Base-by-base conservation (phyloP, 371 early-diverging fungal genomes). In the Mucor velutinosus region DNA sequence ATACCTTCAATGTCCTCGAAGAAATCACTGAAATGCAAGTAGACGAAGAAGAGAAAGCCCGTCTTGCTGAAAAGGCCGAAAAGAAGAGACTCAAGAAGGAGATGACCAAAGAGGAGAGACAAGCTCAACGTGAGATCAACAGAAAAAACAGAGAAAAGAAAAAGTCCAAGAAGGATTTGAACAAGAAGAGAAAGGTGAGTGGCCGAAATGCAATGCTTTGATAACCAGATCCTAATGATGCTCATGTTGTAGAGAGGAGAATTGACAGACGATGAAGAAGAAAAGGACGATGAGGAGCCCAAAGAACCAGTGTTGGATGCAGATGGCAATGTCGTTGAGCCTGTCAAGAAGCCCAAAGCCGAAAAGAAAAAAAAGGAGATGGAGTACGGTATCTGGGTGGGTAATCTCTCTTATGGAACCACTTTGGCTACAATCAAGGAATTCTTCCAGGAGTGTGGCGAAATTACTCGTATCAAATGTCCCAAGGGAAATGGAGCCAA, bases 371-470 rank as follows among this genome's bases (percentile, higher is more conserved):
- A 78, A 14, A 80, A 80, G 53, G 77, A 79, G 32, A 74, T 75
- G 32, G 80, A 85, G 51, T 81, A 72, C 56, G 87, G 91, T 71
- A 80, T 92, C 58, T 93, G 93, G 93, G 88, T 93, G 33, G 93
- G 93, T 7, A 93, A 93, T 72, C 74, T 93, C 35, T 77, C 87
- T 14, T 93, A 83, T 67, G 58, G 79, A 5, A 88, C 88, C 10
- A 84, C 86, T 3, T 78, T 79, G 23, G 84, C 87, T 43, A 74
- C 82, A 0, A 71, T 93, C 57, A 70, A 69, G 21, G 77, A 81
- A 35, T 91, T 89, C 71, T 89, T 93, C 76, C 66, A 66, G 7
- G 76, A 79, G 14, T 86, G 87, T 47, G 87, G 88, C 14, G 74
- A 79, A 4, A 84, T 91, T n/a, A 89, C 87, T n/a, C 86, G 93